phyloP scores from a whole-genome alignment of 208 protist genomes.

The Trypanosoma boissoni region DNA sequence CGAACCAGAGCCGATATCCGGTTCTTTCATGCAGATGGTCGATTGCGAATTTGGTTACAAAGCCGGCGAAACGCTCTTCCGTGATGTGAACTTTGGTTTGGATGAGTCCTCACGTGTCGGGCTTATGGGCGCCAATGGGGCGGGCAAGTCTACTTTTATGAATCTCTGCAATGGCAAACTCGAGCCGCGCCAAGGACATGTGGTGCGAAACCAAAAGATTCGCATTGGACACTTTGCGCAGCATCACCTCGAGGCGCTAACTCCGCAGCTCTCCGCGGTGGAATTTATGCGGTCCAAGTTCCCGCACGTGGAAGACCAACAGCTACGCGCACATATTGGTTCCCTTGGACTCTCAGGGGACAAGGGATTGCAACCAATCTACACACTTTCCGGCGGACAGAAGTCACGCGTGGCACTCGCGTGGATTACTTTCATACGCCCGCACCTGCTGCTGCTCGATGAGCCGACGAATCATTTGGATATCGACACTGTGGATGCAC shows the following conservation, averaged over 20 bases:
- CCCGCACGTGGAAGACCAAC: slow-evolving; percentile 78
- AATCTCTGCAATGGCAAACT: slow-evolving; percentile 87
- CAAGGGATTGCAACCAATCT: slow-evolving; percentile 85
- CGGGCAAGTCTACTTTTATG: slow-evolving; percentile 95
- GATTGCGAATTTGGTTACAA: slow-evolving; percentile 94
- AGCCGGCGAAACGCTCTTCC: slow-evolving; percentile 76
- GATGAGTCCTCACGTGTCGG: slow-evolving; percentile 88
- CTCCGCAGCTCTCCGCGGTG: slow-evolving; percentile 88
- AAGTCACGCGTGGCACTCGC: slow-evolving; percentile 94
- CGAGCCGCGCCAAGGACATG: slow-evolving; percentile 73
- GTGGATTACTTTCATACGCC: slow-evolving; percentile 90
- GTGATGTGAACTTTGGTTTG: slow-evolving; percentile 91
- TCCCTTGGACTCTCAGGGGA: slow-evolving; percentile 90
- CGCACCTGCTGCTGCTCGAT: slow-evolving; percentile 95
- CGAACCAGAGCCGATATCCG: slow-evolving; percentile 73
- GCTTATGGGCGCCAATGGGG: slow-evolving; percentile 90
- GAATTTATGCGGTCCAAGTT: slow-evolving; percentile 87
- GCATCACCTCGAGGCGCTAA: slow-evolving; percentile 93
- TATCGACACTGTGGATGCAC: slow-evolving; percentile 93
- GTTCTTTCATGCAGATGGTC: slow-evolving; percentile 80
- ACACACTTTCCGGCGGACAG: slow-evolving; percentile 94
- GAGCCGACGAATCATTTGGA: slow-evolving; percentile 97
- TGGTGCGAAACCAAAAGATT: slow-evolving; percentile 87
- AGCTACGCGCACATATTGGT: slow-evolving; percentile 90
- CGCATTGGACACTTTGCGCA: slow-evolving; percentile 91